Conservation (phyloP, 306 rosid genomes). For the Boehmeria nivea region DNA sequence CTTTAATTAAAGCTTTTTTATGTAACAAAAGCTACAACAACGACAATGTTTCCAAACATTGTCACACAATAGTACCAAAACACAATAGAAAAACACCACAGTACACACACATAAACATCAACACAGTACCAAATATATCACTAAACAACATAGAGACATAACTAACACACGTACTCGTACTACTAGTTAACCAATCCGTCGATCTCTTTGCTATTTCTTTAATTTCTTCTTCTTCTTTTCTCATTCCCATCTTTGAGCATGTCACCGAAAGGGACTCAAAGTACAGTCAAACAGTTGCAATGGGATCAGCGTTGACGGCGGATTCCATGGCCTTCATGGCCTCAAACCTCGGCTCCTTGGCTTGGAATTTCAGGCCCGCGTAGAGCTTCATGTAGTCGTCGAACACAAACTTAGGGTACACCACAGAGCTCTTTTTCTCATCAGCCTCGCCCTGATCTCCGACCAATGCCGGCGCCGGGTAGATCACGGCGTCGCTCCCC, state of each 20-base stretch:
- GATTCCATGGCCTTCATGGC: slow-evolving; percentile 70
- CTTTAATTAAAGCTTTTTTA: neutral
- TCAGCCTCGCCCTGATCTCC: slow-evolving; percentile 27
- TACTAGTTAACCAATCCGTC: too few relatives aligned
- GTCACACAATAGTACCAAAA: too few relatives aligned
- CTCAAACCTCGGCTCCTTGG: slow-evolving; percentile 94
- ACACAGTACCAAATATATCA: too few relatives aligned
- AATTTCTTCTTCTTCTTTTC: neutral
- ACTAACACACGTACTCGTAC: neutral
- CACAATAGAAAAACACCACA: too few relatives aligned
- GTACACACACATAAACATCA: too few relatives aligned
- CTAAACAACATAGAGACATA: neutral
- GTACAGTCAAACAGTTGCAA: slow-evolving; percentile 47
- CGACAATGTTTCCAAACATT: too few relatives aligned
- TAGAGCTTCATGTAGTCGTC: slow-evolving; percentile 97
- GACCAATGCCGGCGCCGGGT: slow-evolving; percentile 67
- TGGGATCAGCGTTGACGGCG: slow-evolving; percentile 34
- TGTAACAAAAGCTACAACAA: too few relatives aligned
- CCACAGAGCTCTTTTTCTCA: slow-evolving; percentile 17
- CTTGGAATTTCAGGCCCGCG: slow-evolving; percentile 76
- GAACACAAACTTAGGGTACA: slow-evolving; percentile 85
- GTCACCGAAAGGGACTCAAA: neutral
- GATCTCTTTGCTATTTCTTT: too few relatives aligned
- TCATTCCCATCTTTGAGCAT: neutral
- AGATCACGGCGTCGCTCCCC: slow-evolving; percentile 73